phyloP scores from a whole-genome alignment of 495 filamentous ascomycete species.

The Parmelia sp. region DNA sequence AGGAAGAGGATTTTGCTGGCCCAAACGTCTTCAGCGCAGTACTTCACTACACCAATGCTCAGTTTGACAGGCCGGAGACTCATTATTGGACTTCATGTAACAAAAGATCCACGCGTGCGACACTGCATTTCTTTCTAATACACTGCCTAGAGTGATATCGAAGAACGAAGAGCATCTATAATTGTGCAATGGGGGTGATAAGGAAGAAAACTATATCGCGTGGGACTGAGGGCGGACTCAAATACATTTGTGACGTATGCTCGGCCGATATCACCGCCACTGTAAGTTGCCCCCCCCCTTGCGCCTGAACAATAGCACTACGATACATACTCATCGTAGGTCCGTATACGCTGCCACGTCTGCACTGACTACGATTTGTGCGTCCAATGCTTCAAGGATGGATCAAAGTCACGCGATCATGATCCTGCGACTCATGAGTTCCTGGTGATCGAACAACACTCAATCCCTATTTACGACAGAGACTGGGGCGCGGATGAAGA shows the following conservation, averaged over 20 bases:
- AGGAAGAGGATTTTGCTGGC: not conserved
- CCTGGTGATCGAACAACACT: conserved; percentile 96
- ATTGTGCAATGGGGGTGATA: conserved; percentile 75
- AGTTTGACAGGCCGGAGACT: not conserved
- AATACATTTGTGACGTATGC: conserved; percentile 94
- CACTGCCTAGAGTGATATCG: not conserved
- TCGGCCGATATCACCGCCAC: conserved; percentile 93
- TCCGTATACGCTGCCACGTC: conserved; percentile 78
- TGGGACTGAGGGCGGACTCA: conserved; percentile 85
- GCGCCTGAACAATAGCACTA: not conserved
- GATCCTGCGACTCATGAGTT: conserved; percentile 78
- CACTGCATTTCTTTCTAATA: not conserved
- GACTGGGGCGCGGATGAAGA: conserved; percentile 99
- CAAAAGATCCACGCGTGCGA: not conserved
- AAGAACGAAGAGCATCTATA: not conserved
- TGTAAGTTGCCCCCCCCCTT: conserved; percentile 47
- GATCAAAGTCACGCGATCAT: conserved; percentile 69
- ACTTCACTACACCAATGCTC: not conserved
- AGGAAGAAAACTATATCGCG: conserved; percentile 88
- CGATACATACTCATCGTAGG: conserved; percentile 43
- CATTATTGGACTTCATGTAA: not conserved
- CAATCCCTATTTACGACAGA: conserved; percentile 86
- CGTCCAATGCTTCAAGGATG: conserved; percentile 86
- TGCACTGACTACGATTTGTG: conserved; percentile 97
- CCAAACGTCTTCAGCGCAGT: not conserved